These are phyloP conservation scores for Priceomyces melissophilus DNA, from an alignment of 805 yeast species.

Conservation along the genomic window DNA sequence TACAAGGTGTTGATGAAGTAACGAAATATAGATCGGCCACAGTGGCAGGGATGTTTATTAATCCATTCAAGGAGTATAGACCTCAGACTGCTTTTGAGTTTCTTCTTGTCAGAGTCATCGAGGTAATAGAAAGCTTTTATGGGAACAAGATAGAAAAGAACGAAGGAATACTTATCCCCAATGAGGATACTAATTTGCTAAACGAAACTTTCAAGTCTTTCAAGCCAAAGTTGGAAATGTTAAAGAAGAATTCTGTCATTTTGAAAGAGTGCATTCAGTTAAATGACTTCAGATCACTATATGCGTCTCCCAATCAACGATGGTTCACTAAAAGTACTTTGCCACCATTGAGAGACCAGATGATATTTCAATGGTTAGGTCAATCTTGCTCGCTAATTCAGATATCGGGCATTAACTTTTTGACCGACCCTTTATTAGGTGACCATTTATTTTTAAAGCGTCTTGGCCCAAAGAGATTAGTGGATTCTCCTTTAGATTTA, in stretches of 20 bases:
- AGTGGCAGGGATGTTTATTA: conserved; percentile 76
- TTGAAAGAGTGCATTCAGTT: conserved; percentile 23
- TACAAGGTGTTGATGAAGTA: conserved; percentile 11
- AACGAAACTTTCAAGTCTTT: conserved; percentile 56
- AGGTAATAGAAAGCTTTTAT: conserved; percentile 57
- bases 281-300: conserved; percentile 16
- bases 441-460: conserved; percentile 58
- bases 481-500: conserved; percentile 67
- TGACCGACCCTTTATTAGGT: conserved; percentile 83
- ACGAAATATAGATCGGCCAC: conserved; percentile 34
- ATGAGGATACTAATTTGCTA: conserved; percentile 48
- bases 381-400: conserved; percentile 82
- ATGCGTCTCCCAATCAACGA: conserved; percentile 3
- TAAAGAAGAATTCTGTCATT: conserved; percentile 31
- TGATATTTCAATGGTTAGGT: conserved; percentile 87
- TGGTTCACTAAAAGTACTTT: conserved; percentile 1
- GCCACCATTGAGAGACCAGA: conserved; percentile 42
- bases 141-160: conserved; percentile 36
- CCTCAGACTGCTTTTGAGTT: conserved; percentile 89
- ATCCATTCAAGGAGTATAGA: conserved; percentile 87
- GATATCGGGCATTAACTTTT: conserved; percentile 63
- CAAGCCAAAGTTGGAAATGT: conserved; percentile 52
- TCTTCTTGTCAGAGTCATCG: conserved; percentile 65
- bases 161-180: conserved; percentile 26
- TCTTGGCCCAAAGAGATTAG: conserved; percentile 82